Percentiles rank a stretch among this genome's conserved stretches.
Conservation (phyloP, 495 filamentous ascomycete species). For the Xylaria palmicola region DNA sequence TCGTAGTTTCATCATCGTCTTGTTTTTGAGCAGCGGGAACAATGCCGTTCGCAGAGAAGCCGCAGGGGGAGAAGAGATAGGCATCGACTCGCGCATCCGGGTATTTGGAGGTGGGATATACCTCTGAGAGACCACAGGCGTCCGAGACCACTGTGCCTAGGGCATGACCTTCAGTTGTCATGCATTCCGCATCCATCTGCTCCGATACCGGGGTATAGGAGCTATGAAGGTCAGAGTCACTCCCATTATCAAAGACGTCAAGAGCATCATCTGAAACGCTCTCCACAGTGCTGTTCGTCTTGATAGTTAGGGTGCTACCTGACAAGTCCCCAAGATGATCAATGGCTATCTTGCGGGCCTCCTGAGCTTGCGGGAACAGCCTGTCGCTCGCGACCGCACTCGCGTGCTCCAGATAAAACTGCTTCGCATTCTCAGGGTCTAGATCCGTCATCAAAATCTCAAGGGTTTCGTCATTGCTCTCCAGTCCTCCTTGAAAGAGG, state of each 20-base stretch:
- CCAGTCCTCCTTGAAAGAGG: slow-evolving; percentile 43
- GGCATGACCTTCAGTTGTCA: slow-evolving; percentile 90
- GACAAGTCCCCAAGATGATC: slow-evolving; percentile 53
- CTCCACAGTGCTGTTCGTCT: slow-evolving; percentile 28
- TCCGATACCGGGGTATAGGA: slow-evolving; percentile 57
- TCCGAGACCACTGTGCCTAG: slow-evolving; percentile 93
- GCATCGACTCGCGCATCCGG: slow-evolving; percentile 94
- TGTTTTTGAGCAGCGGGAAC: slow-evolving; percentile 66
- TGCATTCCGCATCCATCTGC: slow-evolving; percentile 62
- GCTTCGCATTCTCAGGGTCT: slow-evolving; percentile 86
- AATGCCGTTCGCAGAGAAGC: slow-evolving; percentile 97
- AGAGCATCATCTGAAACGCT: slow-evolving; percentile 52
- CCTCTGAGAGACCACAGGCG: slow-evolving; percentile 79
- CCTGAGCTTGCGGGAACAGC: slow-evolving; percentile 61
- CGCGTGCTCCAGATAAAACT: slow-evolving; percentile 94
- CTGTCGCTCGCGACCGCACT: slow-evolving; percentile 82
- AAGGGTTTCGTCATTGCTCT: slow-evolving; percentile 78
- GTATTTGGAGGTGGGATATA: slow-evolving; percentile 83
- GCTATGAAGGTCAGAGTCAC: slow-evolving; percentile 60
- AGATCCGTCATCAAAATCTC: slow-evolving; percentile 99
- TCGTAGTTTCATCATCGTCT: slow-evolving; percentile 50
- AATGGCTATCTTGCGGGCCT: slow-evolving; percentile 53
- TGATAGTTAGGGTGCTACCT: slow-evolving; percentile 37
- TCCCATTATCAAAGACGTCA: slow-evolving; percentile 77
- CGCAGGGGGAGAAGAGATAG: slow-evolving; percentile 95